Evolutionary conservation across 2,329 filamentous ascomycete genomes (phyloP).

Genomic region (Orbilia oligospora): DNA sequence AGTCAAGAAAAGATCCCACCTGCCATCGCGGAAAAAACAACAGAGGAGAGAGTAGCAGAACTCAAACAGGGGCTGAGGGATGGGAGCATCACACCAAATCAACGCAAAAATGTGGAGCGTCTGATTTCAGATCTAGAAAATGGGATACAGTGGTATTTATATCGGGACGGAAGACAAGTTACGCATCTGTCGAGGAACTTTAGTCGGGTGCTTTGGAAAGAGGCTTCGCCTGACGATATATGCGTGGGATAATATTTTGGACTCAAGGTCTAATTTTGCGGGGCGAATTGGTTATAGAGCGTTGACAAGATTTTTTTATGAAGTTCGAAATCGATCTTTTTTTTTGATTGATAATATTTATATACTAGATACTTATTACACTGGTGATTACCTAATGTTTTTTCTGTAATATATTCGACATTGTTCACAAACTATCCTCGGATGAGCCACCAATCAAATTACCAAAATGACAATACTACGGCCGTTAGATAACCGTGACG

Average conservation of each 20-base stretch:
- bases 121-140: conserved; percentile 20
- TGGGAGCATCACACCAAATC: conserved; percentile 25
- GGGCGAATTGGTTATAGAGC: no score
- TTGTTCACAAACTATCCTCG: neutral
- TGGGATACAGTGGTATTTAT: conserved; percentile 26
- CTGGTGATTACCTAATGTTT: neutral
- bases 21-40: neutral
- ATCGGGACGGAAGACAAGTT: conserved; percentile 22
- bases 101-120: conserved; percentile 17
- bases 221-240: conserved; percentile 4
- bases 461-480: neutral
- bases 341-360: no score
- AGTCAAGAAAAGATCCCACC: neutral
- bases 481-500: neutral
- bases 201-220: conserved; percentile 33
- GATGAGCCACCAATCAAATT: neutral
- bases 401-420: neutral
- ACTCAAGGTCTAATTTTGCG: no score
- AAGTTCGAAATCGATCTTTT: no score
- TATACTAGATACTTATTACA: neutral
- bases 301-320: no score
- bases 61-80: conserved; percentile 17
- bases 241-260: neutral
- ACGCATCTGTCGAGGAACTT: conserved; percentile 29
- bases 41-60: conserved; percentile 2